Evolutionary conservation across 1,284 basidiomycete genomes (phyloP).

Genomic region (Cystobasidium sp.): DNA sequence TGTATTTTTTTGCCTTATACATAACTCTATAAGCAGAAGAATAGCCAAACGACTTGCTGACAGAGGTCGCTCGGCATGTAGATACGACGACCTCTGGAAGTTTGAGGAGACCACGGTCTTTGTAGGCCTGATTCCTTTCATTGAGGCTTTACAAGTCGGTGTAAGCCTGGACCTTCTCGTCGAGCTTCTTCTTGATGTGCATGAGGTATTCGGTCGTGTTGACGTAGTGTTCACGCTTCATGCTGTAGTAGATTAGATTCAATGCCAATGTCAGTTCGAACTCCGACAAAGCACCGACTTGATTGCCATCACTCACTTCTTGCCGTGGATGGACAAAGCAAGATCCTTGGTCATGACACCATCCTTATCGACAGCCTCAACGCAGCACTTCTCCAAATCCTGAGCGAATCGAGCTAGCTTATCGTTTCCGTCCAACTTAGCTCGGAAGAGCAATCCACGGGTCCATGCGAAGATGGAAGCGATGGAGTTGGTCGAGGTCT

Average conservation of each 20-base stretch:
- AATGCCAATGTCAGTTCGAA: neutral
- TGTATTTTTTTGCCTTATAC: no score
- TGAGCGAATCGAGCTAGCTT: slow-evolving; percentile 75
- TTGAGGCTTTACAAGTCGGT: slow-evolving; percentile 11
- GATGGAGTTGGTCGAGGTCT: slow-evolving; percentile 92
- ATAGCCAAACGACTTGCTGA: no score
- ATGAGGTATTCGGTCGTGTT: slow-evolving; percentile 83
- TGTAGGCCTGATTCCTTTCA: neutral
- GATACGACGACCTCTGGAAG: no score
- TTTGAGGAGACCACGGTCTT: no score
- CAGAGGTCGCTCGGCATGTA: no score
- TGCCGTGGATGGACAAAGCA: slow-evolving; percentile 91
- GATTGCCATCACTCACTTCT: slow-evolving; percentile 59
- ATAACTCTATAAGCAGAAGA: no score
- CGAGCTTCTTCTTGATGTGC: slow-evolving; percentile 35
- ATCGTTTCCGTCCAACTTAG: slow-evolving; percentile 86
- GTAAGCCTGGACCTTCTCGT: slow-evolving; percentile 32
- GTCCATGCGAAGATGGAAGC: slow-evolving; percentile 99
- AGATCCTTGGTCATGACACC: slow-evolving; percentile 95
- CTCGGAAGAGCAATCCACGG: slow-evolving; percentile 87
- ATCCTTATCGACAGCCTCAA: slow-evolving; percentile 88
- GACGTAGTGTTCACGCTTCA: slow-evolving; percentile 92
- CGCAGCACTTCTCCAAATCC: slow-evolving; percentile 82
- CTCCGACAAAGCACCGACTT: neutral
- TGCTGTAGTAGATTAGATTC: slow-evolving; percentile 52